Evolutionary conservation across 129 eudicot species (phyloP).

Genomic region (Saussurea involucrata): DNA sequence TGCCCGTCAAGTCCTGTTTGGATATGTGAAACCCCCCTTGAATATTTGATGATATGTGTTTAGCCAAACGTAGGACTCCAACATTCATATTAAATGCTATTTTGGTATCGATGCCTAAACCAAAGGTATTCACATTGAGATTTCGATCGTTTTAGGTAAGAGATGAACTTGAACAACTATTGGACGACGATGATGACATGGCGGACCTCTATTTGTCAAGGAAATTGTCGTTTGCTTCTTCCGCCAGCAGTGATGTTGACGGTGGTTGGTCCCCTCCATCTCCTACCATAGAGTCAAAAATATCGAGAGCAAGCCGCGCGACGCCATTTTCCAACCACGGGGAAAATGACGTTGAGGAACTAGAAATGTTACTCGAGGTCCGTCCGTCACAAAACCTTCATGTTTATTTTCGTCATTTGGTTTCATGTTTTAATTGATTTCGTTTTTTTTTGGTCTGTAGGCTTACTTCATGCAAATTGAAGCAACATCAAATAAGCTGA

Average conservation of each 20-base stretch:
- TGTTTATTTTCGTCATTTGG: not conserved
- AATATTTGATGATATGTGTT: too few species aligned
- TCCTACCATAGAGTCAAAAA: conserved; percentile 48
- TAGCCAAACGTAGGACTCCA: too few species aligned
- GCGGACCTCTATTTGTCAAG: conserved; percentile 76
- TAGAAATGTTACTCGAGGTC: conserved; percentile 91
- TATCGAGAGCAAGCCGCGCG: conserved; percentile 53
- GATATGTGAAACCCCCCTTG: too few species aligned
- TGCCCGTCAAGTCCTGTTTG: too few species aligned
- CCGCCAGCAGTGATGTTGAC: conserved; percentile 37
- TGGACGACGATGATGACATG: conserved; percentile 90
- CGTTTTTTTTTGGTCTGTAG: conserved; percentile 31
- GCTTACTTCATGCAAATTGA: conserved; percentile 89
- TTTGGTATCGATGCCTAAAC: not conserved
- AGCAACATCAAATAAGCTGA: conserved; percentile 66
- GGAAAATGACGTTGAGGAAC: conserved; percentile 75
- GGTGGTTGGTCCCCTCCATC: conserved; percentile 57
- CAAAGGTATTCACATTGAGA: not conserved
- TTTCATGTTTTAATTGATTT: not conserved
- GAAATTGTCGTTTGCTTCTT: conserved; percentile 41
- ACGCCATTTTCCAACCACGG: conserved; percentile 43
- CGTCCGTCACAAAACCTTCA: conserved; percentile 25
- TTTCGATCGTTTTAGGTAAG: conserved; percentile 44
- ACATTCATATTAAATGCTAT: too few species aligned
- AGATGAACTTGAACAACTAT: conserved; percentile 83